Conservation (phyloP, 2,329 filamentous ascomycete genomes). For the Lecanosticta acicola region DNA sequence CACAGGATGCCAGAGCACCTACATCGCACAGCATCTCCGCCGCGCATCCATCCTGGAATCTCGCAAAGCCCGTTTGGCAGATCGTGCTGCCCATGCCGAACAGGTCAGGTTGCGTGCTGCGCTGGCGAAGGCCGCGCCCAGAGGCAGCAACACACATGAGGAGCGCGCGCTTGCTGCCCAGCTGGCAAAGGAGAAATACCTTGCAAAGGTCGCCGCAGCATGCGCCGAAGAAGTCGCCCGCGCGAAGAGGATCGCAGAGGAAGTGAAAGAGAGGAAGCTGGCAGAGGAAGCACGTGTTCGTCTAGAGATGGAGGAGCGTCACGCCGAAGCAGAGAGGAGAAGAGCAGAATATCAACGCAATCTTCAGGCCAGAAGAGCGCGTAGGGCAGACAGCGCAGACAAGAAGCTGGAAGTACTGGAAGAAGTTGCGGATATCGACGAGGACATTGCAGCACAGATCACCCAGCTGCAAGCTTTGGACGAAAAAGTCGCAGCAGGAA, state of each 20-base stretch:
- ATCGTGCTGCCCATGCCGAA: conserved; percentile 75
- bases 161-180: conserved; percentile 72
- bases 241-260: conserved; percentile 76
- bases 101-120: conserved; percentile 74
- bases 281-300: conserved; percentile 65
- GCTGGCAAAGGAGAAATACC: conserved; percentile 70
- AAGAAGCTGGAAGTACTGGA: conserved; percentile 49
- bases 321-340: conserved; percentile 69
- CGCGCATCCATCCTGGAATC: conserved; percentile 75
- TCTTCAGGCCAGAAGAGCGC: conserved; percentile 42
- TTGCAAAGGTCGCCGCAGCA: conserved; percentile 73
- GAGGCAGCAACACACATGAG: conserved; percentile 55
- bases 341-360: conserved; percentile 52
- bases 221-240: conserved; percentile 79
- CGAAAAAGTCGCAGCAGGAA: conserved; percentile 57
- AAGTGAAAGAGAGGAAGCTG: conserved; percentile 73
- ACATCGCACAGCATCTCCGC: conserved; percentile 72
- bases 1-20: conserved; percentile 58
- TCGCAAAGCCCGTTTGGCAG: conserved; percentile 71
- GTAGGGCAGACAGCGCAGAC: conserved; percentile 38
- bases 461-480: conserved; percentile 39
- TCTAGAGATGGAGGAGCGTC: conserved; percentile 71
- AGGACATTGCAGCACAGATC: conserved; percentile 38
- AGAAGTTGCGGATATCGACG: conserved; percentile 42
- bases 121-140: conserved; percentile 63